Base-by-base conservation (phyloP, 2,329 filamentous ascomycete species). In the Onygenales sp. region DNA sequence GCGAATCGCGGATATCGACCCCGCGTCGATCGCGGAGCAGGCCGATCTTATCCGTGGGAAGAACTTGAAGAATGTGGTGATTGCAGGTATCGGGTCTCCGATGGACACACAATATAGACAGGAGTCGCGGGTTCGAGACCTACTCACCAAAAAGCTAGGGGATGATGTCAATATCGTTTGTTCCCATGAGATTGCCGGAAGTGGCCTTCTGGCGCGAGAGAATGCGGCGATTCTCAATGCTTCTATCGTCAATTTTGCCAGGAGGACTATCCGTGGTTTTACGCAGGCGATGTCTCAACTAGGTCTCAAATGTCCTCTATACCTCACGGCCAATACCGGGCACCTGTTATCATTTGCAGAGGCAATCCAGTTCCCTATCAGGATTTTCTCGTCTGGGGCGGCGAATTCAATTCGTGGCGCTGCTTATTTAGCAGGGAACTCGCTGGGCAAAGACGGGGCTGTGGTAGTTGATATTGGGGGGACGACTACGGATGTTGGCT, bases 211-310 rank as follows among this genome's bases (percentile, higher is more conserved):
- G 9, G 82, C 84, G 65, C 73, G 83, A 39, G 83, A 85, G 63
- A 85, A 85, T 60, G 82, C 82, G 0, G 77, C 80, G 2, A 82
- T 85, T 14, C 68, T 86, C 17, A 85, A 86, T 58, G 82, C 81
- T 0, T 76, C 81, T 2, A 82, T 85, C 36, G 68, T 84, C 9
- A 63, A 72, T 0, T 83, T 83, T 60, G 82, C 81, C 0, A 71
- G 74, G 13, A 72, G 72, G 57, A 84, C 80, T 0, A 82, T 84
- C 55, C 69, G 68, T 8, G 75, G 76, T 0, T 85, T 85, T 58
- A 70, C 77, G 27, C 68, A 71, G 39, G 76, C 81, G 0, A 73
- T 84, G 43, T 64, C 66, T 42, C 69, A 70, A 2, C 65, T 85
- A 2, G 71, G 74, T 0, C 64, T 83, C 1, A 59, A 62, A 0